Evolutionary conservation across 2,329 filamentous ascomycete species (phyloP).

Genomic region (Apiospora phragmitis): DNA sequence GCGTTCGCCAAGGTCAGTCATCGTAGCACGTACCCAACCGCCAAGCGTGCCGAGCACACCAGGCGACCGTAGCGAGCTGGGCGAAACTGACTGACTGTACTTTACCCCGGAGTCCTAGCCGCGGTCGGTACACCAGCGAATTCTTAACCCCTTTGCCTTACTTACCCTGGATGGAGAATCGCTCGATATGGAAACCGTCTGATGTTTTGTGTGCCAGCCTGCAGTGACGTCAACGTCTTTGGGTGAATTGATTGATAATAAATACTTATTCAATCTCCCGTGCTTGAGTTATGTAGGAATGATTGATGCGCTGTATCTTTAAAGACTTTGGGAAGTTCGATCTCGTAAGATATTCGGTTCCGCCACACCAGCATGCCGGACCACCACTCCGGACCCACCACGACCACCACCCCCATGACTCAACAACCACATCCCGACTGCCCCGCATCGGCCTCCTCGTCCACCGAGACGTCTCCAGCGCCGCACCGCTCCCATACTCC

Average conservation of each 20-base stretch:
- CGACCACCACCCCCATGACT: neutral
- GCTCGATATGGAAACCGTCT: neutral
- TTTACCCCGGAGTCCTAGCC: neutral
- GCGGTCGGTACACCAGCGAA: neutral
- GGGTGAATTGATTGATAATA: neutral
- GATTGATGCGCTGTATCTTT: neutral
- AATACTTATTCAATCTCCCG: neutral
- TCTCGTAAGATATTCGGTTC: neutral
- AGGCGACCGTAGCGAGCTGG: neutral
- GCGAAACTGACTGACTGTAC: neutral
- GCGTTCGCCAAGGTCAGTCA: conserved; percentile 3
- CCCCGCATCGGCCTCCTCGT: neutral
- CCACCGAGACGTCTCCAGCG: neutral
- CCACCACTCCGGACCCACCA: neutral
- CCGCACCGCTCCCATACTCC: neutral
- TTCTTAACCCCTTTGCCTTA: neutral
- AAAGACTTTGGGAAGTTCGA: neutral
- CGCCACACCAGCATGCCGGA: neutral
- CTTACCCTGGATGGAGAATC: neutral
- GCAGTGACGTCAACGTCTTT: neutral
- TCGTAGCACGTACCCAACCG: neutral
- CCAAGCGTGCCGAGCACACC: neutral
- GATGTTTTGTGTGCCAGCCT: neutral
- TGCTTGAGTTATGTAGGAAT: neutral
- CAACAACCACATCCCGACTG: neutral